A percentile compares a stretch with the other conserved stretches of the same genome.
Conservation (phyloP, 768 basidiomycete species). For the Mycena vulgaris region DNA sequence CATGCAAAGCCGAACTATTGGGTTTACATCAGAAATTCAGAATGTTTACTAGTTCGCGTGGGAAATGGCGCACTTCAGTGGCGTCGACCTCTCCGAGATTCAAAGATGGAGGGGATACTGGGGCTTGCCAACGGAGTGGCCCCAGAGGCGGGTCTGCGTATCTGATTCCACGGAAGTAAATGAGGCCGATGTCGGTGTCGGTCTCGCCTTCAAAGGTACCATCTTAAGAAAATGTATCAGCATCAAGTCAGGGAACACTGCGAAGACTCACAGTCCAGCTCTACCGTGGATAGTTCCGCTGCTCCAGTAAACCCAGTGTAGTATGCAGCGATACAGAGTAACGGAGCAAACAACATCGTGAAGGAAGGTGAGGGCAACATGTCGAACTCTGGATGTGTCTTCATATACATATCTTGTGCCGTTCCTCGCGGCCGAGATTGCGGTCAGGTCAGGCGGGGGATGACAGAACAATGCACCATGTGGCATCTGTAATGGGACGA, state of each 20-base stretch:
- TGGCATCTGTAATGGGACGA: no score
- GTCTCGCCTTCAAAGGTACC: slow-evolving; percentile 54
- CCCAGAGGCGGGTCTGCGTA: slow-evolving; percentile 60
- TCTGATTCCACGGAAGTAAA: slow-evolving; percentile 58
- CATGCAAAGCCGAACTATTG: slow-evolving; percentile 57
- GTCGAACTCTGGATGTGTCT: not conserved
- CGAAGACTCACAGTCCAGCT: slow-evolving; percentile 44
- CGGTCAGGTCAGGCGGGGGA: no score
- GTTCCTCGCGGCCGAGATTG: no score
- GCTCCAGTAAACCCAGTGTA: not conserved
- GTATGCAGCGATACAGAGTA: not conserved
- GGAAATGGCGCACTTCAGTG: slow-evolving; percentile 44
- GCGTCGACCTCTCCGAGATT: slow-evolving; percentile 55
- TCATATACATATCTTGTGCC: no score
- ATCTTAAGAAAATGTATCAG: slow-evolving; percentile 44
- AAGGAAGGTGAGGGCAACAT: no score
- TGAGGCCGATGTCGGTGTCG: slow-evolving; percentile 50
- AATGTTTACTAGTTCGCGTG: not conserved
- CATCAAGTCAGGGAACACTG: not conserved
- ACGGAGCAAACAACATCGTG: not conserved
- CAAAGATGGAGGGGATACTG: slow-evolving; percentile 53
- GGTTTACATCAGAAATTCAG: no score
- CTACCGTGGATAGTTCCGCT: slow-evolving; percentile 29
- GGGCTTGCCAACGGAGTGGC: slow-evolving; percentile 58
- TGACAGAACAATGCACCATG: no score